Conservation (phyloP, 148 eudicot species). For the Amaranthus palmeri region DNA sequence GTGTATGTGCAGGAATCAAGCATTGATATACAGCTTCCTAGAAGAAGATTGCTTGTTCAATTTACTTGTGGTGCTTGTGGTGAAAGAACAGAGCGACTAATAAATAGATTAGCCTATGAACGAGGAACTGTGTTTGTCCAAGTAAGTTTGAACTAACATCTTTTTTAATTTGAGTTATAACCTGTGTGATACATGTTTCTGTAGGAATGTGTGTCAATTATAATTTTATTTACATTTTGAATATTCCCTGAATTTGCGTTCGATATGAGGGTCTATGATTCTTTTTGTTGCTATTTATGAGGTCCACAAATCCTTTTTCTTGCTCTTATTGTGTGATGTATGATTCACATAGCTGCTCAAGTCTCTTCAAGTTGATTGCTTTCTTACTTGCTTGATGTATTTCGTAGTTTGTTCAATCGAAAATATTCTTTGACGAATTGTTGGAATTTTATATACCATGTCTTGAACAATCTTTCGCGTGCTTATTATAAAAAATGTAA, state of each 20-base stretch:
- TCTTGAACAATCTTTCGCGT: background rate
- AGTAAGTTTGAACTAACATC: slow-evolving; percentile 35
- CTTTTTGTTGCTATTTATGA: no score
- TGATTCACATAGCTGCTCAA: background rate
- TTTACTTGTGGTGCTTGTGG: slow-evolving; percentile 88
- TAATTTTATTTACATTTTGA: background rate
- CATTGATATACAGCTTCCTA: slow-evolving; percentile 66
- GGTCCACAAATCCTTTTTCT: background rate
- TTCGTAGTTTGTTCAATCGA: background rate
- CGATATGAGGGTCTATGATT: background rate
- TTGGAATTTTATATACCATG: background rate
- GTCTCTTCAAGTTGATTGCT: background rate
- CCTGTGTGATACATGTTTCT: background rate
- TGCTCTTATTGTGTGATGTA: background rate
- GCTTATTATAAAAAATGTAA: background rate
- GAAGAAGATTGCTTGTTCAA: slow-evolving; percentile 79
- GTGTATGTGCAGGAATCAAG: slow-evolving; percentile 47
- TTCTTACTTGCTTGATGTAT: background rate
- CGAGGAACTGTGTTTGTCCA: slow-evolving; percentile 91
- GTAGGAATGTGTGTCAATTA: background rate
- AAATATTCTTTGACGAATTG: background rate
- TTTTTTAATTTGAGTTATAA: background rate
- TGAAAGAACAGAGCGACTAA: slow-evolving; percentile 63
- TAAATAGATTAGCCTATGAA: slow-evolving; percentile 88
- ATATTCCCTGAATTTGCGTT: background rate